Base-by-base conservation (phyloP, 805 yeast genomes). In the Lipomyces oligophaga region DNA sequence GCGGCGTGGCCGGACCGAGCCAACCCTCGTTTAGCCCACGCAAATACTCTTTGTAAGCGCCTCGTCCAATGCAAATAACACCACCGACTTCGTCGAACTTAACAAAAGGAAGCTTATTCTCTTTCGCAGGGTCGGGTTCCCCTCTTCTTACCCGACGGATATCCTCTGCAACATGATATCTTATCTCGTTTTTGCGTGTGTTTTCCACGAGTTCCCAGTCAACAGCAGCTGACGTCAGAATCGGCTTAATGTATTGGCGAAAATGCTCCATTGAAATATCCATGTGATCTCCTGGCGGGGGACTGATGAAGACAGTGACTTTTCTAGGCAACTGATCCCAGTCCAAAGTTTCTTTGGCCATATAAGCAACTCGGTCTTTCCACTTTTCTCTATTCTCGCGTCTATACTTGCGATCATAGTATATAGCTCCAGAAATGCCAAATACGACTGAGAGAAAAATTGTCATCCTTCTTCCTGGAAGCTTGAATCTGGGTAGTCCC, bases 231-330 rank as follows among this genome's bases (percentile, higher is more conserved):
- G 95, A 75, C 55, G 83, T 85, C 56, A 90, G 68, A 2, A 89
- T 73, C 0, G 98, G 98, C 67, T 90, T 90, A 55, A 87, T 75
- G 61, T 77, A 88, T 43, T 81, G 78, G 55, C 86, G 76, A 72
- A 89, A 86, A 43, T 85, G 76, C 51, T 75, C 77, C 65, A 84
- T 61, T 8, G 90, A 79, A 46, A 80, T 82, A 34, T 81, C 93
- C 39, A 90, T 67, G 58, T 79, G 85, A 63, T 90, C 97, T 59
- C 85, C 85, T 18, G 98, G 97, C 6, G 97, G 97, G n/a, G 98
- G 98, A 0, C 96, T 95, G 46, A 89, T 76, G 63, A 81, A 89
- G 1, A 93, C 80, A 1, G 85, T 79, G 38, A 93, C 69, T 57
- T 81, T 85, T 49, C 98, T 74, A 1, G 96, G 86, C 18, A 75